Evolutionary conservation across 2,329 filamentous ascomycete genomes (phyloP), one percentile per base, ranked within the genome.

Genomic region (Aspergillus sergii): DNA sequence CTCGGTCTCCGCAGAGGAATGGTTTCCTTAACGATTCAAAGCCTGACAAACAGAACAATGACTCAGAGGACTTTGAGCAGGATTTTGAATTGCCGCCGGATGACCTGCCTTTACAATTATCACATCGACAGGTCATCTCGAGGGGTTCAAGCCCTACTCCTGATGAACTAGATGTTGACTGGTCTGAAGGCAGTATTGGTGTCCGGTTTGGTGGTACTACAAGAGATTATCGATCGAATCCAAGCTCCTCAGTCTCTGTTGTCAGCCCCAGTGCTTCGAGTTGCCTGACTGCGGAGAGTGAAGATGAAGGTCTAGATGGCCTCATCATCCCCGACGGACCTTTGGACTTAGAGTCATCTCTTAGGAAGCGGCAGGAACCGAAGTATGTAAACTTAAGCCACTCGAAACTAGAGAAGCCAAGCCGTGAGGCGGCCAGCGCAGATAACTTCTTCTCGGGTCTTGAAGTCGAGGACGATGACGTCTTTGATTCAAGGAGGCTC

Each of bases 181-280:
- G 94, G 91, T 92, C 91, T 58, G 95, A 98, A 79, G 94, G 93
- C 60, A 97, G 94, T 75, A 84, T 97, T 63, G 93, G 94, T 45
- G 96, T 94, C 51, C 88, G 94, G 62, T 94, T 94, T 79, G 94
- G 91, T 45, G 94, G 94, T 51, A 97, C 93, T 16, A 86, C 89
- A 68, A 88, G 92, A 71, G 92, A 94, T 72, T 86, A 85, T n/a
- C 88, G 88, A 46, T 94, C 92, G 56, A 89, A 89, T 72, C 89
- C 92, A 71, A 95, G 92, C 80, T 97, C 93, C 1, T 94, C 93
- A 21, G 88, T 90, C 41, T 97, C 94, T 45, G 92, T 92, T 32
- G 86, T 97, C 76, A 98, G 94, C 74, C 94, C 95, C 16, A 98
- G 94, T 76, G 86, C 96, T 61, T 92, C 93, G 23, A 98, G 94